Evolutionary conservation across 2,329 filamentous ascomycete species (phyloP), one percentile per base, ranked within the genome.

Genomic region (Colletotrichum sp.): DNA sequence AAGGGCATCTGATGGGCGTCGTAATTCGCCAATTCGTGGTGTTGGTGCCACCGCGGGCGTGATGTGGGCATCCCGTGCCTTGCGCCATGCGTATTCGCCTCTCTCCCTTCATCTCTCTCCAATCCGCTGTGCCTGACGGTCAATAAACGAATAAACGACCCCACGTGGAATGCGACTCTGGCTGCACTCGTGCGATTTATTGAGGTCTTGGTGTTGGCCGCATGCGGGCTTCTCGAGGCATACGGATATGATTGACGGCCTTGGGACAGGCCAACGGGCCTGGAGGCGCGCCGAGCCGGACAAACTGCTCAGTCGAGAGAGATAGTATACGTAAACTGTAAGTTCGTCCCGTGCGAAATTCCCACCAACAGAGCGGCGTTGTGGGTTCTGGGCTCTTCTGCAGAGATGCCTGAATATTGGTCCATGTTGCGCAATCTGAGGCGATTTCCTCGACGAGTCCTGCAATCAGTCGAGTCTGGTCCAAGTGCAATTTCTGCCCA

Each of bases 1-100:
- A 55, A 57, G 27, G 44, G 5, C 32, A 55, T 68, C 34, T 25
- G 57, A 52, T 13, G 19, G 2, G 30, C 34, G 30, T 30, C 39
- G n/a, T 64, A 32, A 44, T 68, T 73, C 39, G 27, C 63, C 60
- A 52, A 52, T 52, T 13, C 44, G 44, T 22, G 44, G 44, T 75
- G 69, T 52, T 16, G 15, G 59, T 64, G 32, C 27, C 63, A 39
- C 67, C 52, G n/a, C n/a, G 71, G n/a, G 25, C 69, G 72, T 72
- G 57, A 68, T 72, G 73, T 75, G 73, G 69, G 63, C 69, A 70
- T 16, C 2, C 27, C 9, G 19, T 52, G 59, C 22, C 67, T 36
- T 68, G 44, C 65, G 48, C n/a, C 27, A n/a, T 72, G 72, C 60
- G 61, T 75, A 61, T 72, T 73, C 70, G 73, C 57, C 48, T 66